Conservation (phyloP, 306 rosid species). For the Trichosanthes cucumerina region DNA sequence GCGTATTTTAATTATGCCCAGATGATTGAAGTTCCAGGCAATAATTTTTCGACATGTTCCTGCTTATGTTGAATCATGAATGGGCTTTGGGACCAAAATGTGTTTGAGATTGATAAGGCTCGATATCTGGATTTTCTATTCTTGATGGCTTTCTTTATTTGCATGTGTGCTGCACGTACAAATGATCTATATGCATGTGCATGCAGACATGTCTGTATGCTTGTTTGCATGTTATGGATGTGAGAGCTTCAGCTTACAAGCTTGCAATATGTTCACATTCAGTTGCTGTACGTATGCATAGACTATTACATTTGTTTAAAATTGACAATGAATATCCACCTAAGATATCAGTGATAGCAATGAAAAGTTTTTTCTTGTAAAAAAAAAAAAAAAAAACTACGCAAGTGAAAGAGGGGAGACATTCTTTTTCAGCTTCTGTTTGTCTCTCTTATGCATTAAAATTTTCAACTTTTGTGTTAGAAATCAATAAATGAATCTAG, state of each 20-base stretch:
- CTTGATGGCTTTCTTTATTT: not conserved
- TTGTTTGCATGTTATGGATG: not conserved
- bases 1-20: not conserved
- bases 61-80: not conserved
- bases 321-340: not conserved
- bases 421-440: not conserved
- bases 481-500: constrained; percentile 43
- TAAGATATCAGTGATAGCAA: not conserved
- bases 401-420: not conserved
- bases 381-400: not conserved
- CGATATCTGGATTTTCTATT: not conserved
- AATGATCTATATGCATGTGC: not conserved
- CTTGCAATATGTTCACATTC: not conserved
- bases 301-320: not conserved
- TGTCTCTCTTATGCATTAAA: constrained; percentile 14
- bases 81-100: not conserved
- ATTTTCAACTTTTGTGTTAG: constrained; percentile 30
- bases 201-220: not conserved
- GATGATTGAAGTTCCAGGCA: not conserved
- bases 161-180: not conserved
- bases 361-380: not conserved
- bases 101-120: not conserved
- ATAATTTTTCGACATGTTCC: not conserved
- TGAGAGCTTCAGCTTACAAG: not conserved
- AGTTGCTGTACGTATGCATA: not conserved